phyloP scores from a whole-genome alignment of 2,329 filamentous ascomycete species.

The Colletotrichum acutatum region DNA sequence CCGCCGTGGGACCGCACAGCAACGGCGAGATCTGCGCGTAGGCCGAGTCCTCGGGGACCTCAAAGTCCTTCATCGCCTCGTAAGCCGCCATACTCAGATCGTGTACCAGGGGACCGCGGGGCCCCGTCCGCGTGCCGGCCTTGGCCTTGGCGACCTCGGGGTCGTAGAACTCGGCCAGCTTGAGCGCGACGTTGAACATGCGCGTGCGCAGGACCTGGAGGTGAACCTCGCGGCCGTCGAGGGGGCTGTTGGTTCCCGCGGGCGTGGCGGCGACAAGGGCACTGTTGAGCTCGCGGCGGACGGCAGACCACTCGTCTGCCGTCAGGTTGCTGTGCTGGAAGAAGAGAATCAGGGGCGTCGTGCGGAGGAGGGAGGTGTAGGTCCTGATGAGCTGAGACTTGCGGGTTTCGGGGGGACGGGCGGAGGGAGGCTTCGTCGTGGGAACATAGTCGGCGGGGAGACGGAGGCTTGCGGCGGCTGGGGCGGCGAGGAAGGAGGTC shows the following conservation, averaged over 20 bases:
- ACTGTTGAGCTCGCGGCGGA: slow-evolving; percentile 55
- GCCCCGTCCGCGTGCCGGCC: slow-evolving; percentile 43
- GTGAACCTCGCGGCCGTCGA: slow-evolving; percentile 72
- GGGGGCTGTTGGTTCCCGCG: slow-evolving; percentile 50
- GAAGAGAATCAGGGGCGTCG: slow-evolving; percentile 85
- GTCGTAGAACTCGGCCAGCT: slow-evolving; percentile 86
- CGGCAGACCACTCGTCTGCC: slow-evolving; percentile 69
- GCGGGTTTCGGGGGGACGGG: slow-evolving; percentile 85
- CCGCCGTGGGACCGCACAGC: slow-evolving; percentile 82
- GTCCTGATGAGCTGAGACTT: slow-evolving; percentile 89
- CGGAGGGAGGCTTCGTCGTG: slow-evolving; percentile 85
- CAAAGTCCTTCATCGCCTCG: slow-evolving; percentile 54
- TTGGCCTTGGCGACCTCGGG: slow-evolving; percentile 49
- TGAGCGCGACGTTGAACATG: slow-evolving; percentile 87
- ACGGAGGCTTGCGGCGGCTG: slow-evolving; percentile 43
- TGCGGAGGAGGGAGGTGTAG: slow-evolving; percentile 89
- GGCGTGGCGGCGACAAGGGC: slow-evolving; percentile 56
- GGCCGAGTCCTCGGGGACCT: slow-evolving; percentile 50
- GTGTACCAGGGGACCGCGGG: slow-evolving; percentile 51
- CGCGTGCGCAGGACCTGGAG: slow-evolving; percentile 88
- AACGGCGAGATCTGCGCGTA: slow-evolving; percentile 77
- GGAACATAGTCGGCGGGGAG: slow-evolving; percentile 63
- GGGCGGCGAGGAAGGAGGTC: slow-evolving; percentile 36
- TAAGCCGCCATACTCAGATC: slow-evolving; percentile 67
- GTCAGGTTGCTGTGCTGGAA: slow-evolving; percentile 79